phyloP scores from a whole-genome alignment of 768 basidiomycete genomes.

The Russula sp. region DNA sequence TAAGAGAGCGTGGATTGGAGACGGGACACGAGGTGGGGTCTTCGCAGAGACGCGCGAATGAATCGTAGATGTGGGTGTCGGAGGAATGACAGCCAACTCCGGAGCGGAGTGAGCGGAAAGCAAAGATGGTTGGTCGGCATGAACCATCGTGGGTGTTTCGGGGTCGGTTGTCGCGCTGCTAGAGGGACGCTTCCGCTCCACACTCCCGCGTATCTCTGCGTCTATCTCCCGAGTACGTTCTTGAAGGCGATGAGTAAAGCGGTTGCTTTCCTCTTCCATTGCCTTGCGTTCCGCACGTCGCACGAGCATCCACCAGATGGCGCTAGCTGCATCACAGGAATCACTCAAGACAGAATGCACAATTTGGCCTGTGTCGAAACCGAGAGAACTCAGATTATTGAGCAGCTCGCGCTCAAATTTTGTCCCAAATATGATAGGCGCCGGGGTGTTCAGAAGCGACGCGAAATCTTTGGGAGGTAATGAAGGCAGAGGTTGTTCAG shows the following conservation, averaged over 20 bases:
- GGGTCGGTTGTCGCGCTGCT: conserved; percentile 16
- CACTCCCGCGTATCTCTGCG: conserved; percentile 31
- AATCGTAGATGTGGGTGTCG: conserved; percentile 59
- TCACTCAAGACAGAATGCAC: conserved; percentile 89
- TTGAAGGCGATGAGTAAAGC: conserved; percentile 19
- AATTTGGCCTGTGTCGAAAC: conserved; percentile 92
- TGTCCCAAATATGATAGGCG: conserved; percentile 85
- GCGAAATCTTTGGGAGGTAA: conserved; percentile 56
- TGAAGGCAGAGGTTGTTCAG: conserved; percentile 36
- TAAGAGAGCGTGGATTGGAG: conserved; percentile 40
- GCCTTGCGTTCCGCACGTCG: conserved; percentile 69
- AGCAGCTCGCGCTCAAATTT: conserved; percentile 76
- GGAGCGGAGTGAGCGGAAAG: conserved; percentile 47
- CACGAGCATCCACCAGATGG: conserved; percentile 95
- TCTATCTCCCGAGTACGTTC: conserved; percentile 17
- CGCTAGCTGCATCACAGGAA: conserved; percentile 89
- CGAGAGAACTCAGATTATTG: conserved; percentile 67
- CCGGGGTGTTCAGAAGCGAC: conserved; percentile 57
- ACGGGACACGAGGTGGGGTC: conserved; percentile 51
- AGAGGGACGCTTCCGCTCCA: conserved; percentile 23
- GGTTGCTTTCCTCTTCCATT: conserved; percentile 38
- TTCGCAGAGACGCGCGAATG: conserved; percentile 42
- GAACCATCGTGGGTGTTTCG: conserved; percentile 23
- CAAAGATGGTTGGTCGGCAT: conserved; percentile 32
- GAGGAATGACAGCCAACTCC: conserved; percentile 69